Base-by-base conservation (phyloP, 176 grass and related monocot genomes). In the Areca catechu region DNA sequence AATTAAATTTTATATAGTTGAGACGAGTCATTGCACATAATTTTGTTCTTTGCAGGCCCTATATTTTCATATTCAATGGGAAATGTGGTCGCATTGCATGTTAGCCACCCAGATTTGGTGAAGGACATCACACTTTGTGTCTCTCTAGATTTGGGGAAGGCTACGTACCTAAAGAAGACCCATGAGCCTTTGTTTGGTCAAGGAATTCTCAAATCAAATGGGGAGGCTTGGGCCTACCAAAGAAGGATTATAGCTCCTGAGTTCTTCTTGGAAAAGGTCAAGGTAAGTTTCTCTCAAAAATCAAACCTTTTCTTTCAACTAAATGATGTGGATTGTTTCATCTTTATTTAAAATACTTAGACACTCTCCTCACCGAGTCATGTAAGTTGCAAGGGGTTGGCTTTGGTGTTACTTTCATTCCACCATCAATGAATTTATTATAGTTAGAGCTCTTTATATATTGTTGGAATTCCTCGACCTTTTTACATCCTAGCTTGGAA, bases 201-300 rank as follows among this genome's bases (percentile, higher is more conserved):
- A 4, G 93, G 87, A 23, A 97, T 97, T 19, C 83, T 97, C 72
- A 97, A 97, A 52, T 91, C 93, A 57, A 97, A 91, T 61, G 93
- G 93, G 0, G 68, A 66, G 48, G 72, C 69, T 1, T 97, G 93
- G 87, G 57, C 70, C 19, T 81, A 91, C 66, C 93, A 97, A 62
- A 76, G 93, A 51, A 97, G 78, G 70, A 86, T 97, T 77, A 97
- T 97, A 16, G 93, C 93, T 0, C 93, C 87, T 0, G 80, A 97
- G 66, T 97, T 97, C 81, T 91, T 91, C 61, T 75, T 79, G 49
- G 87, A 97, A 53, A 97, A 97, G 74, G 81, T 97, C 54, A 91
- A 97, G 92, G 92, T 82, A 82, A 19, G 24, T 15, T 2, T 49
- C 9, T 62, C 2, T 14, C 5, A 29, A 29, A 29, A 29, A 29